Base-by-base conservation (phyloP, 1,139 yeast species). In the Hyphopichia buzzinii region DNA sequence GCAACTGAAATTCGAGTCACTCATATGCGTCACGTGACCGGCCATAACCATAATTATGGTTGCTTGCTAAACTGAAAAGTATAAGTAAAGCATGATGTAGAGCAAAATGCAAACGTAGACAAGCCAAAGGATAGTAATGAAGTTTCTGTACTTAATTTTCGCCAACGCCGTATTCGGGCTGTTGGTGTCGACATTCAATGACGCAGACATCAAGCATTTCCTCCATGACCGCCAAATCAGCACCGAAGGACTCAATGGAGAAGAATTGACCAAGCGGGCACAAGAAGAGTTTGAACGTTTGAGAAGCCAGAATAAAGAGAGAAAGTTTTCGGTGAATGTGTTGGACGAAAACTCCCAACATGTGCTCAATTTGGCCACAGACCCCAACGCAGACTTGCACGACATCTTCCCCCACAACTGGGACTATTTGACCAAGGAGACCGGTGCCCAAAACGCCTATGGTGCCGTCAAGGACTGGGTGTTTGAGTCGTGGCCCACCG, bases 401-500 rank as follows among this genome's bases (percentile, higher is more conserved):
- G 42, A 44, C 22, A 37, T 39, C 17, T 43, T 50, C 33, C 54
- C 54, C 5, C 49, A 43, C 26, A 51, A 46, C 30, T 54, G 46
- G 40, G 52, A 46, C 31, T 52, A 44, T 32, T 41, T 52, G 24
- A 19, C 33, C 10, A 17, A 12, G 26, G 12, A 21, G 11, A 27
- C 17, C 4, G 21, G 26, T 8, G 2, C 30, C 22, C 15, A 23
- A 29, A 19, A 29, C 17, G 16, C 23, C 24, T 36, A 39, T n/a
- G 17, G 32, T 21, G 32, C 37, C 4, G 41, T 52, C 17, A 41
- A 46, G 26, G 51, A 50, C 35, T 62, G 82, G 82, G 45, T 73
- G 17, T 78, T 78, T 44, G 67, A 64, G 30, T 64, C 78, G 14
- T 78, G 83, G 84, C 49, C 72, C 4, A 47, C 45, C 14, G 49